Evolutionary conservation across 768 basidiomycete species (phyloP).

Genomic region (Mycena polygramma): DNA sequence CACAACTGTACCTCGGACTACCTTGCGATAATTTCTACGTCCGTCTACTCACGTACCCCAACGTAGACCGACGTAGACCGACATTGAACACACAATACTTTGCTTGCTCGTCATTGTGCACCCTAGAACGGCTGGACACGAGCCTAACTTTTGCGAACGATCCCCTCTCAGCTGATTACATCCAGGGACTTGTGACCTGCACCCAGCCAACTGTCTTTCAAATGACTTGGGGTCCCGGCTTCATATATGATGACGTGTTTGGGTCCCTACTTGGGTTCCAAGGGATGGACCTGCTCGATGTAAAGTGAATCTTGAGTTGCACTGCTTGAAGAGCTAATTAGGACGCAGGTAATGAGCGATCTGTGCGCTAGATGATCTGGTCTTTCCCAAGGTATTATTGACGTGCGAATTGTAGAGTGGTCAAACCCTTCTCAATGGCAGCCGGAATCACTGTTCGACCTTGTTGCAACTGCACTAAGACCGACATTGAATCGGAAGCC

Average conservation of each 20-base stretch:
- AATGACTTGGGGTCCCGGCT: background rate
- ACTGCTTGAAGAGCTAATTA: background rate
- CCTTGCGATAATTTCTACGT: too few relatives aligned
- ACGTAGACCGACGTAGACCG: too few relatives aligned
- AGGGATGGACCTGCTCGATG: constrained; percentile 3
- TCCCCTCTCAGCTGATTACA: constrained; percentile 2
- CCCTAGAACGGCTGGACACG: too few relatives aligned
- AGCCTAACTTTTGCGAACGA: background rate
- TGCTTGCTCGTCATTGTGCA: too few relatives aligned
- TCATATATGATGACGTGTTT: too few relatives aligned
- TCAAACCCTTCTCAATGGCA: too few relatives aligned
- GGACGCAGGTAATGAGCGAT: background rate
- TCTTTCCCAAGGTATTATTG: background rate
- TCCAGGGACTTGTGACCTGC: constrained; percentile 11
- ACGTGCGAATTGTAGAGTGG: background rate
- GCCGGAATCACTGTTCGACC: background rate
- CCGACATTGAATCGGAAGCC: background rate
- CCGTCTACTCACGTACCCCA: too few relatives aligned
- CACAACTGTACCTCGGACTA: constrained; percentile 27
- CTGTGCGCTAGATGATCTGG: background rate
- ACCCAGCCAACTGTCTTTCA: background rate
- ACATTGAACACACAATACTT: too few relatives aligned
- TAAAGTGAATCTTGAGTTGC: background rate
- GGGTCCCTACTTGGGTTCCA: background rate
- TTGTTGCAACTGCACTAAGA: background rate